Evolutionary conservation across 2,329 filamentous ascomycete species (phyloP).

Genomic region (Fusarium udum): DNA sequence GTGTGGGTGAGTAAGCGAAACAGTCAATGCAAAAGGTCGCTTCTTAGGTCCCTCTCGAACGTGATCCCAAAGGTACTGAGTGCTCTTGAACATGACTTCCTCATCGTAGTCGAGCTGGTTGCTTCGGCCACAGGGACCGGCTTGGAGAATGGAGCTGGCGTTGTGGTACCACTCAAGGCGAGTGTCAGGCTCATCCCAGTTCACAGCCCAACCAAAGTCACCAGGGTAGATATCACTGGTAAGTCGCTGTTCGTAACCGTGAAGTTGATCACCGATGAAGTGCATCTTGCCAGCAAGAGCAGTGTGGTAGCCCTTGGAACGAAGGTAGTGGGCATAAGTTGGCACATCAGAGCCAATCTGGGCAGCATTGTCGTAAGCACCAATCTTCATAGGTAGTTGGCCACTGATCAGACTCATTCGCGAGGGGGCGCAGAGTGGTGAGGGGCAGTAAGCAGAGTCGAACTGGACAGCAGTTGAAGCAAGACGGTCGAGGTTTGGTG

Average conservation of each 20-base stretch:
- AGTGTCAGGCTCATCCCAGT: slow-evolving; percentile 90
- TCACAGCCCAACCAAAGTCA: slow-evolving; percentile 93
- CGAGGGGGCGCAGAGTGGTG: slow-evolving; percentile 89
- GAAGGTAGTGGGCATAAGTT: slow-evolving; percentile 92
- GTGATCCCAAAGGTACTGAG: slow-evolving; percentile 90
- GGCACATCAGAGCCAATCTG: slow-evolving; percentile 85
- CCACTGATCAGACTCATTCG: slow-evolving; percentile 96
- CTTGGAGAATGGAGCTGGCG: slow-evolving; percentile 90
- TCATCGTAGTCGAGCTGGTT: slow-evolving; percentile 97
- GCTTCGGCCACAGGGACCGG: slow-evolving; percentile 86
- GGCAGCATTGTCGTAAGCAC: slow-evolving; percentile 89
- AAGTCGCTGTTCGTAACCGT: slow-evolving; percentile 90
- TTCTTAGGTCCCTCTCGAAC: slow-evolving; percentile 79
- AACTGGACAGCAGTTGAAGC: slow-evolving; percentile 87
- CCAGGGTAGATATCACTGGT: slow-evolving; percentile 97
- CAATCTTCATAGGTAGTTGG: slow-evolving; percentile 89
- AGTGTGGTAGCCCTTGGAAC: slow-evolving; percentile 86
- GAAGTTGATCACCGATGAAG: slow-evolving; percentile 93
- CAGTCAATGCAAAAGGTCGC: slow-evolving; percentile 86
- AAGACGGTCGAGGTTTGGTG: slow-evolving; percentile 86
- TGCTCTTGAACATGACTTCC: slow-evolving; percentile 92
- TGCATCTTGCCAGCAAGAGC: slow-evolving; percentile 96
- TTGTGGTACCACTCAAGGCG: slow-evolving; percentile 97
- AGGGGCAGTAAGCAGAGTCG: slow-evolving; percentile 93
- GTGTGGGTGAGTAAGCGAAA: slow-evolving; percentile 93